Conservation (phyloP, 2,329 filamentous ascomycete genomes). For the Drechslerella stenobrocha region DNA sequence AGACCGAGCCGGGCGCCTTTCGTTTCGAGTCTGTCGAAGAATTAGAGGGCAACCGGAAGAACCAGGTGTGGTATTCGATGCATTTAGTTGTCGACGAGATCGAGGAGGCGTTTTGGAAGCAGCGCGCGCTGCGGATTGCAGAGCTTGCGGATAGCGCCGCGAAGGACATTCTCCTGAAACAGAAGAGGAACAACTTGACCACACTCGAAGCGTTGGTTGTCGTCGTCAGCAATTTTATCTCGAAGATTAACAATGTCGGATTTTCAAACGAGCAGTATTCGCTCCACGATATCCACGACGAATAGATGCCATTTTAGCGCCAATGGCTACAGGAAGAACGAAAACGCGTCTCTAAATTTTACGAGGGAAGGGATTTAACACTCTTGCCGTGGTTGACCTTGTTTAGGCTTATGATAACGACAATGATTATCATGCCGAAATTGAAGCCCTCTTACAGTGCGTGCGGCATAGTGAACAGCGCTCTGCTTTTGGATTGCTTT, state of each 20-base stretch:
- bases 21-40: conserved; percentile 24
- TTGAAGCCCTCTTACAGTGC: too few relatives aligned
- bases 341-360: too few relatives aligned
- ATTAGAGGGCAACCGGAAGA: conserved; percentile 17
- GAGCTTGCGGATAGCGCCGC: conserved; percentile 26
- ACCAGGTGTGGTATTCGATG: conserved; percentile 41
- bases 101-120: conserved; percentile 34
- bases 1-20: conserved; percentile 16
- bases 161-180: conserved; percentile 28
- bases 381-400: too few relatives aligned
- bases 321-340: too few relatives aligned
- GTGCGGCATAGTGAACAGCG: too few relatives aligned
- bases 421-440: too few relatives aligned
- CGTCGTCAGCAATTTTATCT: conserved; percentile 31
- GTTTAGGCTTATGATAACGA: too few relatives aligned
- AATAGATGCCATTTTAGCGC: too few relatives aligned
- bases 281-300: too few relatives aligned
- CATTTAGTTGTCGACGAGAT: conserved; percentile 26
- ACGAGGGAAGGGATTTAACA: too few relatives aligned
- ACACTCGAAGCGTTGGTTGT: conserved; percentile 28
- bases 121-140: conserved; percentile 13
- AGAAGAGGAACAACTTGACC: conserved; percentile 14
- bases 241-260: conserved; percentile 44
- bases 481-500: too few relatives aligned
- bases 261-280: conserved; percentile 40